Conservation (phyloP, 2,329 filamentous ascomycete species). For the Sporothrix globosa region DNA sequence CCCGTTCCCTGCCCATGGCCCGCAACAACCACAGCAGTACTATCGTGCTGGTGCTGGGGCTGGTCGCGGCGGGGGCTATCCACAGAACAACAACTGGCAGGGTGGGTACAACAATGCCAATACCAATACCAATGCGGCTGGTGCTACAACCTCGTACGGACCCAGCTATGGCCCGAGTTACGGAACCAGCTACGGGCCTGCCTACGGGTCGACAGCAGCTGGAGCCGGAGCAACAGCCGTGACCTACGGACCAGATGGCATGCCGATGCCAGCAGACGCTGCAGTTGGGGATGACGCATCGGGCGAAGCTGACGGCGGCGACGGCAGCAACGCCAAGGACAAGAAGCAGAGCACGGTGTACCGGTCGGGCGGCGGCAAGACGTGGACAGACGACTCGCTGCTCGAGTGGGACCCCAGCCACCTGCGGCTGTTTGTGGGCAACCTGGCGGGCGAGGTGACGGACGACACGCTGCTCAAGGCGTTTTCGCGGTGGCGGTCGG, state of each 20-base stretch:
- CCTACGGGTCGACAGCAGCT: conserved; percentile 37
- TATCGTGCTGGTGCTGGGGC: conserved; percentile 29
- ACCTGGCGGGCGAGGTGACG: conserved; percentile 94
- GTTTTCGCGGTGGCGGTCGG: conserved; percentile 82
- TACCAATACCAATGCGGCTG: conserved; percentile 42
- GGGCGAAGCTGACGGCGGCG: conserved; percentile 38
- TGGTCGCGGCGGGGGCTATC: conserved; percentile 43
- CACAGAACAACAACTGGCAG: conserved; percentile 55
- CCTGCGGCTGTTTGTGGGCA: conserved; percentile 93
- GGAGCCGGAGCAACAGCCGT: conserved; percentile 35
- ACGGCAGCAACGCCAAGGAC: conserved; percentile 45
- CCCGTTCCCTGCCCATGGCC: conserved; percentile 71
- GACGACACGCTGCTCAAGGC: conserved; percentile 95
- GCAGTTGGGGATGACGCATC: conserved; percentile 34
- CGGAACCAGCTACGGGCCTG: conserved; percentile 32
- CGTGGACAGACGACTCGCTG: conserved; percentile 85
- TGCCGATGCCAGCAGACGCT: conserved; percentile 36
- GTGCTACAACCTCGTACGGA: conserved; percentile 21
- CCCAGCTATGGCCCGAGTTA: conserved; percentile 34
- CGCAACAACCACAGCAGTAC: conserved; percentile 28
- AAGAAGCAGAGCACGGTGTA: conserved; percentile 83
- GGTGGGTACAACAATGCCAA: conserved; percentile 67
- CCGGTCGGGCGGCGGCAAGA: conserved; percentile 85
- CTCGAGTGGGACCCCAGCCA: conserved; percentile 96
- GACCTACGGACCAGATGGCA: conserved; percentile 35